Conservation (phyloP, 2,329 filamentous ascomycete genomes). For the Epichloe uncinata region DNA sequence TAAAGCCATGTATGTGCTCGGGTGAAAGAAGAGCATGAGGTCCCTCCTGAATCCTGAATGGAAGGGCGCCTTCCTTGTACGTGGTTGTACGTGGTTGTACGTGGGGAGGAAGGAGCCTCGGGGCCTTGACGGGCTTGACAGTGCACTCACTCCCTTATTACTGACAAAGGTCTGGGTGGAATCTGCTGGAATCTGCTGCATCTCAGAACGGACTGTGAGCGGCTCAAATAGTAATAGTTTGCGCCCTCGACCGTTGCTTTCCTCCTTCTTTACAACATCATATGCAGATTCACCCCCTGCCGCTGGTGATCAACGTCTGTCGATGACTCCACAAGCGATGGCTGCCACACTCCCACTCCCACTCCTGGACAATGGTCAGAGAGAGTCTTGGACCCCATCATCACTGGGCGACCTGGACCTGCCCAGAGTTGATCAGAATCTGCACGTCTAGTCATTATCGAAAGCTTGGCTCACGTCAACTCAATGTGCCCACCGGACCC, state of each 20-base stretch:
- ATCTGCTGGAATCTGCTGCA: too few relatives aligned
- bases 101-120: not conserved
- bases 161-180: too few relatives aligned
- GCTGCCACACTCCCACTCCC: not conserved
- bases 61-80: not conserved
- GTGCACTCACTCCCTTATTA: not conserved
- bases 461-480: not conserved
- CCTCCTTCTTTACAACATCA: too few relatives aligned
- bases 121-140: too few relatives aligned
- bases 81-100: not conserved
- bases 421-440: not conserved
- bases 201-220: too few relatives aligned
- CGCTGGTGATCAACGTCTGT: slow-evolving; percentile 1
- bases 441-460: not conserved
- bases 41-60: not conserved
- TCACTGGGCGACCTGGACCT: not conserved
- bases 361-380: too few relatives aligned
- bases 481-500: not conserved
- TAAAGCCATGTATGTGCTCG: not conserved
- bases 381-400: not conserved
- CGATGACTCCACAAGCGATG: not conserved
- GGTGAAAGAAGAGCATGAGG: not conserved
- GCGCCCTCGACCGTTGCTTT: too few relatives aligned
- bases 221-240: too few relatives aligned
- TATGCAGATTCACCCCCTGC: not conserved